These are phyloP conservation scores for Protomyces macrosporus DNA, from an alignment of 1,139 yeast species.

Conservation along the genomic window DNA sequence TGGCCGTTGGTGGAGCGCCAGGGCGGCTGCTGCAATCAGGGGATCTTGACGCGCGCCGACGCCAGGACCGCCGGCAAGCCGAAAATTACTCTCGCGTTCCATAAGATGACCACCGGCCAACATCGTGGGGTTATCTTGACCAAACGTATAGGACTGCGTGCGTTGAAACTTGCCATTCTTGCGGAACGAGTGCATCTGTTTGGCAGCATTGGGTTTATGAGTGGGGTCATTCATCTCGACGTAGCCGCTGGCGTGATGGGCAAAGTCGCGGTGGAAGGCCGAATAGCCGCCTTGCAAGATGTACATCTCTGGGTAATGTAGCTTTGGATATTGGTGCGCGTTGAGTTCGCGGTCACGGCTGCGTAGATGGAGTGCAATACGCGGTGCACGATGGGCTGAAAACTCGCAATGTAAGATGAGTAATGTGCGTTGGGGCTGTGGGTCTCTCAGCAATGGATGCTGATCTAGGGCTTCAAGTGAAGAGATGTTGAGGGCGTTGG, in stretches of 20 bases:
- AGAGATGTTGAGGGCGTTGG: constrained; percentile 71
- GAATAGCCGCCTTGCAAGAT: constrained; percentile 90
- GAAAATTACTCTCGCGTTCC: constrained; percentile 17
- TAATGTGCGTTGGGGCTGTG: constrained; percentile 43
- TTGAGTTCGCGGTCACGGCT: constrained; percentile 74
- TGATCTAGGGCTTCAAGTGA: constrained; percentile 63
- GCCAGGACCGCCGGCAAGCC: neutral
- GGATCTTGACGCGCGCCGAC: neutral
- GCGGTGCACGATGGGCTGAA: constrained; percentile 85
- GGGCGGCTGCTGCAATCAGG: neutral
- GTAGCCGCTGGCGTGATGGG: constrained; percentile 39
- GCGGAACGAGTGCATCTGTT: constrained; percentile 65
- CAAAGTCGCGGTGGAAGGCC: constrained; percentile 56
- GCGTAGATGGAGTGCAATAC: constrained; percentile 77
- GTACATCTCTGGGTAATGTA: constrained; percentile 81
- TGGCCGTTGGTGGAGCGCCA: neutral
- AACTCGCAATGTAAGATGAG: constrained; percentile 91
- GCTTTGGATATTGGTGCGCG: constrained; percentile 67
- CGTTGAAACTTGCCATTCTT: constrained; percentile 38
- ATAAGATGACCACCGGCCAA: constrained; percentile 9
- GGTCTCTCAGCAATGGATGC: constrained; percentile 34
- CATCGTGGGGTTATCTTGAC: constrained; percentile 3
- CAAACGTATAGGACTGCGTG: constrained; percentile 23
- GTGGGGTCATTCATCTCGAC: constrained; percentile 80
- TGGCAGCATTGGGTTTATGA: constrained; percentile 62